Evolutionary conservation across 345 rosid species (phyloP).

Genomic region (Rhodamnia argentea): DNA sequence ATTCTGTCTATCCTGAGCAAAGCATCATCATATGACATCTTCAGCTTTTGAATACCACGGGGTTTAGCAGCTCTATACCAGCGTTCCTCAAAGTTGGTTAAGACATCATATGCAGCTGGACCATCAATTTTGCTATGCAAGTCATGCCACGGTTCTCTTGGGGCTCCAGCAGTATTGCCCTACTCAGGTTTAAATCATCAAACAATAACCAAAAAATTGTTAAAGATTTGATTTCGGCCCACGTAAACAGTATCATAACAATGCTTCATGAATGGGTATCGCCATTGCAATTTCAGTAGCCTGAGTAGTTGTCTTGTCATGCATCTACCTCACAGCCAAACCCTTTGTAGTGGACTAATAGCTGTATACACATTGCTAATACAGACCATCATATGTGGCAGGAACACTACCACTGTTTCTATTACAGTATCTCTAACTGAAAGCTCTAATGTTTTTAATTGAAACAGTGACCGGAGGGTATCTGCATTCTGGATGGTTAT

Average conservation of each 20-base stretch:
- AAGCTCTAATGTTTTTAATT: background rate
- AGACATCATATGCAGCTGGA: slow-evolving; percentile 94
- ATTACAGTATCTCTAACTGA: background rate
- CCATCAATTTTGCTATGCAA: slow-evolving; percentile 87
- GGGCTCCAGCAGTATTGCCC: slow-evolving; percentile 67
- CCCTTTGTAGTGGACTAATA: background rate
- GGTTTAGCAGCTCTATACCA: slow-evolving; percentile 86
- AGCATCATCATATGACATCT: slow-evolving; percentile 69
- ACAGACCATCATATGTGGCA: background rate
- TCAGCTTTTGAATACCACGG: slow-evolving; percentile 64
- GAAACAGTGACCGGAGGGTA: background rate
- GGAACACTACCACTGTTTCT: background rate
- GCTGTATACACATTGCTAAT: background rate
- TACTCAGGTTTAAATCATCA: slow-evolving; percentile 8
- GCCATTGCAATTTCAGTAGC: background rate
- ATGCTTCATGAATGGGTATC: background rate
- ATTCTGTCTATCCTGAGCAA: slow-evolving; percentile 67
- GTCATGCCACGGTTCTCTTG: slow-evolving; percentile 99
- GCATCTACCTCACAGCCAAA: background rate
- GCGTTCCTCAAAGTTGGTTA: slow-evolving; percentile 89
- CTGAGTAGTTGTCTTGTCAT: background rate
- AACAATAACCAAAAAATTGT: background rate
- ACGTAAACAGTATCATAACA: background rate
- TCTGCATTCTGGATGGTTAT: background rate
- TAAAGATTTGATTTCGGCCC: background rate